phyloP scores from a whole-genome alignment of 148 eudicot species.

The Simmondsia chinensis region DNA sequence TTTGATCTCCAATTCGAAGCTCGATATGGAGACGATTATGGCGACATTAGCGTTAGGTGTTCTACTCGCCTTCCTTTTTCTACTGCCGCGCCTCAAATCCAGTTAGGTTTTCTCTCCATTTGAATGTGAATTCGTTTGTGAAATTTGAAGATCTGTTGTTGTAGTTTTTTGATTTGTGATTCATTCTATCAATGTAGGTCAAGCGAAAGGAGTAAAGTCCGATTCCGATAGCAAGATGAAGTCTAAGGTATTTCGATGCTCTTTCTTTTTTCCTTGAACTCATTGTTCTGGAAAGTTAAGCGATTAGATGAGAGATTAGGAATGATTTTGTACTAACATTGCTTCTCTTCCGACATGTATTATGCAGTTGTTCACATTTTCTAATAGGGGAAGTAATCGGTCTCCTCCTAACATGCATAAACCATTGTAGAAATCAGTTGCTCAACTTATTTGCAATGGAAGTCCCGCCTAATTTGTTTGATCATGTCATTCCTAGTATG shows the following conservation, averaged over 20 bases:
- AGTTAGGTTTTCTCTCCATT: slow-evolving; percentile 20
- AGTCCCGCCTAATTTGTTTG: too few relatives aligned
- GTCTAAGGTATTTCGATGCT: slow-evolving; percentile 10
- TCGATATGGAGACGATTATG: slow-evolving; percentile 28
- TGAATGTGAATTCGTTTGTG: not conserved
- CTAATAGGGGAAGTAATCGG: too few relatives aligned
- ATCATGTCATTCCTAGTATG: too few relatives aligned
- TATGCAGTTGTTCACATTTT: too few relatives aligned
- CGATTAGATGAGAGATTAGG: too few relatives aligned
- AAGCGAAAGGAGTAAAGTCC: slow-evolving; percentile 13
- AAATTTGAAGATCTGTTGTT: not conserved
- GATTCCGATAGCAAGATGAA: slow-evolving; percentile 8
- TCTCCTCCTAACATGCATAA: too few relatives aligned
- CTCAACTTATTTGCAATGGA: too few relatives aligned
- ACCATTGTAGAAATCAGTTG: too few relatives aligned
- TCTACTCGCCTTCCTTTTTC: slow-evolving; percentile 28
- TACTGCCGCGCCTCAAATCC: slow-evolving; percentile 47
- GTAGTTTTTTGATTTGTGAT: slow-evolving; percentile 1
- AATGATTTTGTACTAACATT: too few relatives aligned
- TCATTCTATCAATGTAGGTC: slow-evolving; percentile 24
- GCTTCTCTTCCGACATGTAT: too few relatives aligned
- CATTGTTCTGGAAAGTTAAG: not conserved
- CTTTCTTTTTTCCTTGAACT: not conserved
- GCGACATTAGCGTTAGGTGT: slow-evolving; percentile 32
- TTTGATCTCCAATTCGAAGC: not conserved